Base-by-base conservation (phyloP, 2,329 filamentous ascomycete species). In the Davidsoniella australis region DNA sequence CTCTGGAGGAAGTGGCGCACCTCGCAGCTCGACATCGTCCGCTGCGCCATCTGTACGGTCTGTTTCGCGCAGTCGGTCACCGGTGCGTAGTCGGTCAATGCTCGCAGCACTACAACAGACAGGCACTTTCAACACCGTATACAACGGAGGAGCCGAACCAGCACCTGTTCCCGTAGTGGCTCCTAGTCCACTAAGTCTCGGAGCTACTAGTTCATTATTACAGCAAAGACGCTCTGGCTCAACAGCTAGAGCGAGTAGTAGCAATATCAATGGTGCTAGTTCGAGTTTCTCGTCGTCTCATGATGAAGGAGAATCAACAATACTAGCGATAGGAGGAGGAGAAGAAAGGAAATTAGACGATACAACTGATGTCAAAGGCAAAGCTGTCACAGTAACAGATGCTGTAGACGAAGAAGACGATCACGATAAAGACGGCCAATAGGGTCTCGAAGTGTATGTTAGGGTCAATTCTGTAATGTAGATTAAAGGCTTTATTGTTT, bases 301-400 rank as follows among this genome's bases (percentile, higher is more conserved):
- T 12, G 29, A 33, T 4, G 29, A 33, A 33, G 8, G 29, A 10
- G 29, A 33, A 9, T 33, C 29, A 33, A 33, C 29, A 10, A 10
- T 33, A 33, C 8, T 33, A 9, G 29, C 51, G 44, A 37, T 50
- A 20, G 46, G 50, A 9, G 50, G 47, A 33, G 36, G 52, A 55
- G 40, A 51, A 51, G 5, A 38, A 23, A 4, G 20, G 20, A 23
- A 5, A 33, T 36, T 49, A 23, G 37, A 46, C 12, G 55, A 54
- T 5, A 70, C 26, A 10, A 29, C 17, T 23, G 47, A 49, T 24
- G 7, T 42, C 6, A 72, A 69, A 55, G 67, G 60, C 1, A 69
- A 59, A 52, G 67, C 66, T 4, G 69, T 62, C 9, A 70, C 69
- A 3, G 63, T 73, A 5, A 68, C 71, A 55, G 69, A 72, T 48